Conservation (phyloP, 164 flowering plant species). For the Piper betle region DNA sequence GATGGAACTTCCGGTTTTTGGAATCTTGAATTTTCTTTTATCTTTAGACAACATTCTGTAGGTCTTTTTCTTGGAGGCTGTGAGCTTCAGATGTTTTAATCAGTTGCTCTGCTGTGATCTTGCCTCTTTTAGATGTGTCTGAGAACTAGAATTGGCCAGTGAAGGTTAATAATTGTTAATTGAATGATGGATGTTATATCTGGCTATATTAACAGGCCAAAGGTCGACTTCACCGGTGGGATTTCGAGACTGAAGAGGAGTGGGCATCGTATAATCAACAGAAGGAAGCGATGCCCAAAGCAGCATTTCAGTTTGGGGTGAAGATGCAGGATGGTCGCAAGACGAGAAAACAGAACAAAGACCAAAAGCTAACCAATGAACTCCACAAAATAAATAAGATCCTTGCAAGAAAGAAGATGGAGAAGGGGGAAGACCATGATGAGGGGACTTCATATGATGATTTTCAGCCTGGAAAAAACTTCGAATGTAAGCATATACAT, state of each 20-base stretch:
- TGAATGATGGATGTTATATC: not conserved
- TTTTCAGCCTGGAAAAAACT: constrained; percentile 59
- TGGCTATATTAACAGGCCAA: constrained; percentile 45
- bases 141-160: no score
- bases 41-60: no score
- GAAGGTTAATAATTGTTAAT: no score
- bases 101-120: no score
- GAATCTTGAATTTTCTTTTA: no score
- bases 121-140: no score
- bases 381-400: constrained; percentile 86
- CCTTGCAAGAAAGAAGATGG: constrained; percentile 69
- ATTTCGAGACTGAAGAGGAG: constrained; percentile 95
- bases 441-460: constrained; percentile 36
- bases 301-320: constrained; percentile 98
- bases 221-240: constrained; percentile 98
- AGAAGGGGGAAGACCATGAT: constrained; percentile 40
- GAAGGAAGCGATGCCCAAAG: constrained; percentile 99
- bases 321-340: constrained; percentile 99
- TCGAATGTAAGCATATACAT: constrained; percentile 19
- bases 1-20: not conserved
- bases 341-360: constrained; percentile 90
- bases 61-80: not conserved
- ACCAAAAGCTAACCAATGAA: constrained; percentile 87
- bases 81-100: not conserved
- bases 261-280: constrained; percentile 99